Base-by-base conservation (phyloP, 148 eudicot genomes). In the Drosera capensis region DNA sequence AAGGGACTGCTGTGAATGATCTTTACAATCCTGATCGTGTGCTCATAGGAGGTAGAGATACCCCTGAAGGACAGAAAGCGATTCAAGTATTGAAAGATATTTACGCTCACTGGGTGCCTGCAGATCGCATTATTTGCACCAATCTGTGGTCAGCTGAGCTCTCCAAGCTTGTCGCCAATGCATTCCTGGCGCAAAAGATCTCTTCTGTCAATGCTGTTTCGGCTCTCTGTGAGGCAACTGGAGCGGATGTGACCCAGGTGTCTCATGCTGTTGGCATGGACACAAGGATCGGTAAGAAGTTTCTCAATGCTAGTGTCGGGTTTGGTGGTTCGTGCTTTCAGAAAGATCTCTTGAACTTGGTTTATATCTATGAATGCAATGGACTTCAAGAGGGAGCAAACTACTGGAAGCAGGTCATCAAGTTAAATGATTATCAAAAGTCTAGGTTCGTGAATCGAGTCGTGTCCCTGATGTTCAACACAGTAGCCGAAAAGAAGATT, bases 121-220 rank as follows among this genome's bases (percentile, higher is more conserved):
- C 70, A 25, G 80, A 71, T 11, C 49, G 59, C 21, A 78, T 78
- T 64, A 56, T 78, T 16, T 61, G 74, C 65, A 62, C 80, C 46
- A 78, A 73, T 45, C 65, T 78, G 0, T 78, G 80, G 85, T 78
- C 85, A 14, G 80, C 80, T 0, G 85, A 78, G 67, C 77, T 78
- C 36, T 73, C 80, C 14, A 78, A 78, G 52, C 77, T 78, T 8
- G 85, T 80, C 6, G 85, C 85, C 2, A 78, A 78, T 22, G 85
- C 85, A 25, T 78, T 78, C 50, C 52, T 78, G 58, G 85, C 85
- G 20, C 79, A 78, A 46, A 62, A 79, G 43, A 78, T 78, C 45
- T 78, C 85, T 1, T 78, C 79, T 0, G 77, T 73, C 7, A 78
- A 78, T 49, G 85, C 79, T 36, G 73, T 73, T 62, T 78, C n/a